These are phyloP conservation scores for Rubia tinctorum DNA, from an alignment of 305 asterid genomes.

Conservation along the genomic window DNA sequence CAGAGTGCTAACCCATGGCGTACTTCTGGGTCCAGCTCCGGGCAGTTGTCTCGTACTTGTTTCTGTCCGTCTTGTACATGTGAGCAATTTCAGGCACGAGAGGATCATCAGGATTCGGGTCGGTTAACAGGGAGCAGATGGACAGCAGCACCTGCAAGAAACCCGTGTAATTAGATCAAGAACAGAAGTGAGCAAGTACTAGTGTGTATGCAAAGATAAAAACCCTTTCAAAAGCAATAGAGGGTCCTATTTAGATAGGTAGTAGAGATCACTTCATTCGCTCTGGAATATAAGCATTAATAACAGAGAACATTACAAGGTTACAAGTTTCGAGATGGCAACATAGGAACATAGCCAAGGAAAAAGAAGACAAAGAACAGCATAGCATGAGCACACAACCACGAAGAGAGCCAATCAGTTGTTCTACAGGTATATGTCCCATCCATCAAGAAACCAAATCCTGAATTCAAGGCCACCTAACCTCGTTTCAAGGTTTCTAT, in stretches of 20 bases:
- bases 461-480: background rate
- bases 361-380: background rate
- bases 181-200: background rate
- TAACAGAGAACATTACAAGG: too few species aligned
- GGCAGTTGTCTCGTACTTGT: slow-evolving; percentile 41
- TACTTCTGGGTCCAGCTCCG: slow-evolving; percentile 45
- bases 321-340: too few species aligned
- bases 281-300: too few species aligned
- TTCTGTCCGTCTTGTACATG: slow-evolving; percentile 37
- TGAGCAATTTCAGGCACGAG: slow-evolving; percentile 42
- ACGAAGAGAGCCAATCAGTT: background rate
- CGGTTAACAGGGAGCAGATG: slow-evolving; percentile 38
- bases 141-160: slow-evolving; percentile 38
- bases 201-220: background rate
- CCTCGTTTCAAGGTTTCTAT: background rate
- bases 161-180: background rate
- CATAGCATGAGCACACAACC: background rate
- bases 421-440: background rate
- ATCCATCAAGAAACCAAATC: background rate
- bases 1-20: slow-evolving; percentile 31
- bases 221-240: too few species aligned
- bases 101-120: slow-evolving; percentile 43
- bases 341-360: background rate
- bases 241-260: too few species aligned
- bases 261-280: too few species aligned